A percentile compares a stretch with the other conserved stretches of the same genome.
Conservation (phyloP, 345 rosid genomes). For the Euphorbia tirucalli region DNA sequence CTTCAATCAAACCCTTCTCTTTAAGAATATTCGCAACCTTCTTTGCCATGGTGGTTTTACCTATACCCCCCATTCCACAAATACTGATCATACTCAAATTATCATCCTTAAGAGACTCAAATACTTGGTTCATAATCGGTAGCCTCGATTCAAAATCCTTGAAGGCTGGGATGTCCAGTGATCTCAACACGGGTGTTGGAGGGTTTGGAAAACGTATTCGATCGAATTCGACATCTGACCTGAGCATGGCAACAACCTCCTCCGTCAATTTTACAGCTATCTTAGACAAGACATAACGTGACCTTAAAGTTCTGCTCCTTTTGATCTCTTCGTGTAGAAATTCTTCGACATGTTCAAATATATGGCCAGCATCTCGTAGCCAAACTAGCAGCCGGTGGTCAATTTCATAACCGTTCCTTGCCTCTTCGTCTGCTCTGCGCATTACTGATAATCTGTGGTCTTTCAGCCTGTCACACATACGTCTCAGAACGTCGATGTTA, state of each 20-base stretch:
- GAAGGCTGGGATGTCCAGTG: not conserved
- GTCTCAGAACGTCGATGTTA: not conserved
- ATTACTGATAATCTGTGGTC: not conserved
- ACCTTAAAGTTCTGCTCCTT: not conserved
- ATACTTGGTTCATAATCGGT: not conserved
- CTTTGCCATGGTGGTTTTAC: not conserved
- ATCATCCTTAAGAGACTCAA: not conserved
- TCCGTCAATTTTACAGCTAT: not conserved
- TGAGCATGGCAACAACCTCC: not conserved
- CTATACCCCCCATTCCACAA: not conserved
- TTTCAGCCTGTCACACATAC: not conserved
- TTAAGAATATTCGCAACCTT: not conserved
- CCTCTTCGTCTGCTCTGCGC: not conserved
- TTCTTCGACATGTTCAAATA: not conserved
- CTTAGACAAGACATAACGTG: not conserved
- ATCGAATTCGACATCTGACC: not conserved
- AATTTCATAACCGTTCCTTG: not conserved
- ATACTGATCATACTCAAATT: not conserved
- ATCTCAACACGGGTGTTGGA: not conserved
- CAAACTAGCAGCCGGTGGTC: not conserved
- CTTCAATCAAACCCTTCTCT: not conserved
- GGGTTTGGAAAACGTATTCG: not conserved
- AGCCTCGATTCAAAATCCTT: not conserved
- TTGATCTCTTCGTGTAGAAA: not conserved
- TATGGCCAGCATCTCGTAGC: not conserved